phyloP scores from a whole-genome alignment of 768 basidiomycete genomes.

The Phlegmacium glaucopus region DNA sequence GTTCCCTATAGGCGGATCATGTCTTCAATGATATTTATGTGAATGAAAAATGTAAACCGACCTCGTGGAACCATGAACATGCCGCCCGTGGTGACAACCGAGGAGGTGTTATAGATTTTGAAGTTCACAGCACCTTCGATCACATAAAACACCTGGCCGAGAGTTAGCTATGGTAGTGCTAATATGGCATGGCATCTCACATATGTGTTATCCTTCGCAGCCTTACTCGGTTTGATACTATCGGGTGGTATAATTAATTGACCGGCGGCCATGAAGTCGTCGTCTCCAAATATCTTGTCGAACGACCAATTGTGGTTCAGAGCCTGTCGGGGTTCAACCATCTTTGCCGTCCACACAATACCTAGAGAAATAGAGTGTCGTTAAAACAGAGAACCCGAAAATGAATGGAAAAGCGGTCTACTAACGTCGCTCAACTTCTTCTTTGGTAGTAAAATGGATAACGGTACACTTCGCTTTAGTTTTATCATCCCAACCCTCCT shows the following conservation, averaged over 20 bases:
- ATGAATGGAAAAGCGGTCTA: constrained; percentile 11
- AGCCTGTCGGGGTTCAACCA: constrained; percentile 60
- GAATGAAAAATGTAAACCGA: constrained; percentile 26
- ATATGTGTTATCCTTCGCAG: constrained; percentile 85
- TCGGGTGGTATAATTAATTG: constrained; percentile 78
- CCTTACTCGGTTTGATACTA: constrained; percentile 82
- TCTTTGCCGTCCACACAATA: constrained; percentile 71
- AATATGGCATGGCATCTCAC: constrained; percentile 11
- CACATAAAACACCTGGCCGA: constrained; percentile 52
- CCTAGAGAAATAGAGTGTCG: constrained; percentile 39
- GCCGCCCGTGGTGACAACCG: constrained; percentile 76
- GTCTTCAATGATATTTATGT: not conserved
- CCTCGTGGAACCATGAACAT: constrained; percentile 92
- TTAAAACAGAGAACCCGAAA: not conserved
- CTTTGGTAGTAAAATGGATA: constrained; percentile 56
- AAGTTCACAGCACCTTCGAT: constrained; percentile 88
- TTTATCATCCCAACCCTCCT: constrained; percentile 84
- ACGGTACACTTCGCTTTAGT: constrained; percentile 68
- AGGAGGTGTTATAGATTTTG: constrained; percentile 74
- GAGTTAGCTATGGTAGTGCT: not conserved
- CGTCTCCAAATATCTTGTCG: constrained; percentile 90
- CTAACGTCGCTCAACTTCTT: constrained; percentile 73
- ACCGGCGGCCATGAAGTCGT: constrained; percentile 88
- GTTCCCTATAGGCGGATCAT: constrained; percentile 56
- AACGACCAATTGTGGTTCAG: constrained; percentile 73